Percentiles rank a stretch among this genome's conserved stretches.
Conservation (phyloP, 257 asterid species). For the Solanum chiquidenum region DNA sequence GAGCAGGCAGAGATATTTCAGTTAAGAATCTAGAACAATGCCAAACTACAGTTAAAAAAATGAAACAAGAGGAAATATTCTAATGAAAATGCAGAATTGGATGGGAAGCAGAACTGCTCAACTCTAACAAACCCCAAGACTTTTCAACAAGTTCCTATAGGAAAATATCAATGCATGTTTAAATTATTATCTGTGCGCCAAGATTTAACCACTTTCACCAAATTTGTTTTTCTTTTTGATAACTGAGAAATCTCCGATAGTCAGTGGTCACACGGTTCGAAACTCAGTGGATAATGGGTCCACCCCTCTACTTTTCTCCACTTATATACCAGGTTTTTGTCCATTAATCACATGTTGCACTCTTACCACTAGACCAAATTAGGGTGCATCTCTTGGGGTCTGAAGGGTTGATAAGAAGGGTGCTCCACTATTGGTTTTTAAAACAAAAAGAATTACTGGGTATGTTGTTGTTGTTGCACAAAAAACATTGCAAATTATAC, state of each 20-base stretch:
- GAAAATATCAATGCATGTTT: not conserved
- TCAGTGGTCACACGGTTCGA: not conserved
- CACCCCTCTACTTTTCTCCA: not conserved
- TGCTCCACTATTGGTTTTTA: not conserved
- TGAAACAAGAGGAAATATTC: not conserved
- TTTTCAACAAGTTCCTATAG: not conserved
- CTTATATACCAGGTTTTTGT: not conserved
- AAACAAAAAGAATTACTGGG: not conserved
- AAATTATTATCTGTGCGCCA: not conserved
- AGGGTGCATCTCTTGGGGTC: not conserved
- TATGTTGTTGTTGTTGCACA: not conserved
- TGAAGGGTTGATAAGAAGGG: not conserved
- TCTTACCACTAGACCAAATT: not conserved
- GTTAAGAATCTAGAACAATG: not conserved
- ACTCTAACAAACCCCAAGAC: not conserved
- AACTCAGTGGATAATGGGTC: not conserved
- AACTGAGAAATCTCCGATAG: not conserved
- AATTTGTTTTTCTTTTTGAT: not conserved
- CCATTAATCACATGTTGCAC: not conserved
- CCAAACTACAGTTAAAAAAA: not conserved
- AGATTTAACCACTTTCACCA: not conserved
- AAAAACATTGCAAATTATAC: not conserved
- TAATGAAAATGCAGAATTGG: not conserved
- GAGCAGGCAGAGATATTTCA: not conserved
- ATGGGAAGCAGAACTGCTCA: not conserved